These are phyloP conservation scores for Cryphonectria parasitica DNA, from an alignment of 2,329 filamentous ascomycete genomes.

Conservation along the genomic window DNA sequence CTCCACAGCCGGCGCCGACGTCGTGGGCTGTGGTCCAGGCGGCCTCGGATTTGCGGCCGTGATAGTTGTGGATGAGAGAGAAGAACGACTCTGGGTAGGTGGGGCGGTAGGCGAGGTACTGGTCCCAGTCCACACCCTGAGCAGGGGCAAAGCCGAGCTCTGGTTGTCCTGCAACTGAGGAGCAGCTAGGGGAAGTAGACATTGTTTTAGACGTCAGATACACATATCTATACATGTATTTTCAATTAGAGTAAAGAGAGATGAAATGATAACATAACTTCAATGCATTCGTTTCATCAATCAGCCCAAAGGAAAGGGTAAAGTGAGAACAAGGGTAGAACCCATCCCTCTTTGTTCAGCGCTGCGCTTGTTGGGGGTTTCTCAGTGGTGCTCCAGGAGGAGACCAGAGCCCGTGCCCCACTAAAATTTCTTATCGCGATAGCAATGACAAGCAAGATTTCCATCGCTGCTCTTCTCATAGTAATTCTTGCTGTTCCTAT, in stretches of 20 bases:
- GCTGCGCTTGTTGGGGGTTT: too few relatives aligned
- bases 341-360: background rate
- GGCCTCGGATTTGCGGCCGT: conserved; percentile 19
- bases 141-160: conserved; percentile 25
- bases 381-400: background rate
- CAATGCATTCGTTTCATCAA: background rate
- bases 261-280: background rate
- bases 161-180: background rate
- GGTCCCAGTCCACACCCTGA: conserved; percentile 29
- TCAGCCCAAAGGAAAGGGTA: background rate
- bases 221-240: too few relatives aligned
- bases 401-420: background rate
- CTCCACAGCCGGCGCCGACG: conserved; percentile 30
- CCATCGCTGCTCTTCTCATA: background rate
- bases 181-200: background rate
- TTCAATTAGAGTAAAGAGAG: background rate
- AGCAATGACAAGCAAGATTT: conserved; percentile 8
- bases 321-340: background rate
- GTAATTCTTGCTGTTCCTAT: background rate
- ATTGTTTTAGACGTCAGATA: background rate
- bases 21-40: conserved; percentile 30
- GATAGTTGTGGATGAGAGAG: conserved; percentile 31
- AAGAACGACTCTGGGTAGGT: conserved; percentile 32
- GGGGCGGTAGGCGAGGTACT: conserved; percentile 30
- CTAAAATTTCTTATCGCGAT: conserved; percentile 27